Percentiles rank a stretch among this genome's conserved stretches.
Conservation (phyloP, 2,329 filamentous ascomycete genomes). For the Parastagonospora nodorum region DNA sequence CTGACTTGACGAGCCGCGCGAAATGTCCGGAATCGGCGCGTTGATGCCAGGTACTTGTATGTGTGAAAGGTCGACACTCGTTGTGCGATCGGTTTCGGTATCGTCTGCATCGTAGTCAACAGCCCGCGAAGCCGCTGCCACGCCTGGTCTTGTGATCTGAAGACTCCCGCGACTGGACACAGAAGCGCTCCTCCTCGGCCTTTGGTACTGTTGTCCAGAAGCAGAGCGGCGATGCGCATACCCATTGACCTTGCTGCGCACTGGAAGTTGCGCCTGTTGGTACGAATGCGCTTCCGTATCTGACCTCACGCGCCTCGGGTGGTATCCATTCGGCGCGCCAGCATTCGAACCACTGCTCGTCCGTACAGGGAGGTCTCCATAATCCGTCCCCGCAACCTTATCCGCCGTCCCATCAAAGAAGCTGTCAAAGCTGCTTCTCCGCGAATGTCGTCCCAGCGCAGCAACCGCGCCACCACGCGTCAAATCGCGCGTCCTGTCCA, state of each 20-base stretch:
- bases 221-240: conserved; percentile 16
- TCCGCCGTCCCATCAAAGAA: conserved; percentile 63
- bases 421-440: conserved; percentile 63
- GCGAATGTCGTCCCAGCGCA: conserved; percentile 18
- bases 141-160: conserved; percentile 30
- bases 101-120: conserved; percentile 30
- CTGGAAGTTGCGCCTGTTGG: conserved; percentile 28
- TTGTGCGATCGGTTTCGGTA: conserved; percentile 38
- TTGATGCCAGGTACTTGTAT: conserved; percentile 45
- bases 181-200: conserved; percentile 35
- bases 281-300: conserved; percentile 31
- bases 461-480: conserved; percentile 30
- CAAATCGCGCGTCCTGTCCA: conserved; percentile 32
- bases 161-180: conserved; percentile 45
- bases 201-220: conserved; percentile 25
- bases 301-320: conserved; percentile 29
- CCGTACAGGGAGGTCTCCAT: conserved; percentile 21
- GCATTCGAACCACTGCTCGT: conserved; percentile 24
- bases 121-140: conserved; percentile 13
- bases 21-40: conserved; percentile 36
- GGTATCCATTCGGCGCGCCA: conserved; percentile 9
- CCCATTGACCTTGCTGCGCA: conserved; percentile 32
- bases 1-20: conserved; percentile 12
- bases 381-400: conserved; percentile 51
- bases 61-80: conserved; percentile 33